Percentiles rank a stretch among this genome's conserved stretches.
phyloP scores from a whole-genome alignment of 345 rosid species.

The Boechera divaricarpa region DNA sequence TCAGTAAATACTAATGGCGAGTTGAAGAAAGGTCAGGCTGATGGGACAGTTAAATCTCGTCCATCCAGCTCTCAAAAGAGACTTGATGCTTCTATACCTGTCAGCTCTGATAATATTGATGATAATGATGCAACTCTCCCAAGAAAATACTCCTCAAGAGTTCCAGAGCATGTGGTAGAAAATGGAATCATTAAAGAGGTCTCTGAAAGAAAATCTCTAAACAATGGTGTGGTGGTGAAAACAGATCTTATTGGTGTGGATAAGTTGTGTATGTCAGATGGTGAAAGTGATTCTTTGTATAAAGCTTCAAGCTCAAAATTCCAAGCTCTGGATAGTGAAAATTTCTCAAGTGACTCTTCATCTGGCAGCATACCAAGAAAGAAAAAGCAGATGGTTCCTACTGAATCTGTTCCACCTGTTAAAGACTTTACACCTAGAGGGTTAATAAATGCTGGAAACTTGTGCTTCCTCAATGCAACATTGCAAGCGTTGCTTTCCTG shows the following conservation, averaged over 20 bases:
- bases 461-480: slow-evolving; percentile 92
- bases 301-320: slow-evolving; percentile 55
- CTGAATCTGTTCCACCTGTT: slow-evolving; percentile 47
- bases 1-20: slow-evolving; percentile 49
- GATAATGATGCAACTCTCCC: slow-evolving; percentile 38
- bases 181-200: slow-evolving; percentile 54
- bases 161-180: slow-evolving; percentile 41
- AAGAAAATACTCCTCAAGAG: slow-evolving; percentile 34
- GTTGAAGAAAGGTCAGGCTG: slow-evolving; percentile 42
- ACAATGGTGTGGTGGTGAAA: slow-evolving; percentile 55
- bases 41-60: slow-evolving; percentile 48
- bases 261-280: slow-evolving; percentile 45
- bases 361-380: slow-evolving; percentile 40
- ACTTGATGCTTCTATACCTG: slow-evolving; percentile 38
- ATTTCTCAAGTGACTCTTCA: slow-evolving; percentile 42
- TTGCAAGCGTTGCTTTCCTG: slow-evolving; percentile 90
- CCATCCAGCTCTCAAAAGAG: slow-evolving; percentile 38
- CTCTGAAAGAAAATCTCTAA: slow-evolving; percentile 36
- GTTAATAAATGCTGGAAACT: slow-evolving; percentile 80
- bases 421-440: slow-evolving; percentile 73
- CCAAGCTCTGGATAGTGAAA: slow-evolving; percentile 53
- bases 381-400: slow-evolving; percentile 42
- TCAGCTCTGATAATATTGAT: slow-evolving; percentile 30
- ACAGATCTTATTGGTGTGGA: slow-evolving; percentile 46
- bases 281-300: slow-evolving; percentile 50